phyloP scores from a whole-genome alignment of 257 asterid genomes.

The Paraleonurus japonicus region DNA sequence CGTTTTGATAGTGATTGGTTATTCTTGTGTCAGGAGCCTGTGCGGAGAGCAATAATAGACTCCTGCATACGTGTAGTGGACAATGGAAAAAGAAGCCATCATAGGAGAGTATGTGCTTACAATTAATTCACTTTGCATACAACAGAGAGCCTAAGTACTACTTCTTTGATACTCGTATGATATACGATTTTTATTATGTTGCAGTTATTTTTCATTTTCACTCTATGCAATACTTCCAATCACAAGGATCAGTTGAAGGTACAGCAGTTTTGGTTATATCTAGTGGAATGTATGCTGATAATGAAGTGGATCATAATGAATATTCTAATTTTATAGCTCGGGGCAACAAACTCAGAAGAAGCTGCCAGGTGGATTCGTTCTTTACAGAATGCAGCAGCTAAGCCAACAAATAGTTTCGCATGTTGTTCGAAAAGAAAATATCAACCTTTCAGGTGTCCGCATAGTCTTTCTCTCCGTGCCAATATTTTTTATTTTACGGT shows the following conservation, averaged over 20 bases:
- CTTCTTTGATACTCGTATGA: background rate
- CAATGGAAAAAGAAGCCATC: constrained; percentile 80
- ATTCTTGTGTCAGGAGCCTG: constrained; percentile 58
- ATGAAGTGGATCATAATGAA: constrained; percentile 9
- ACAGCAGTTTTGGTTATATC: background rate
- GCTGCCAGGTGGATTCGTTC: constrained; percentile 75
- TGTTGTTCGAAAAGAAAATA: constrained; percentile 59
- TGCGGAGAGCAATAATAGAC: constrained; percentile 84
- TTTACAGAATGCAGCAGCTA: constrained; percentile 60
- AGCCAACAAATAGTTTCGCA: constrained; percentile 39
- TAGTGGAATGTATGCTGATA: background rate
- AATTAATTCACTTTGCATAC: background rate
- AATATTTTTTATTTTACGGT: background rate
- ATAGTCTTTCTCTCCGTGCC: background rate
- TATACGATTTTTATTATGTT: constrained; percentile 16
- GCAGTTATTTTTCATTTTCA: constrained; percentile 83
- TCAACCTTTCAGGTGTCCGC: constrained; percentile 72
- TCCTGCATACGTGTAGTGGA: constrained; percentile 87
- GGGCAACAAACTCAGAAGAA: constrained; percentile 86
- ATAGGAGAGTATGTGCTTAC: constrained; percentile 53
- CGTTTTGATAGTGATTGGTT: background rate
- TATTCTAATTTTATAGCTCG: constrained; percentile 50
- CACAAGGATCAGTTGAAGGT: constrained; percentile 90
- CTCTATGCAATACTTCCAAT: constrained; percentile 74
- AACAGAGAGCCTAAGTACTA: background rate